Evolutionary conservation across 228 moss, liverwort and hornwort genomes (phyloP).

Genomic region (Sphagnum magellanicum): DNA sequence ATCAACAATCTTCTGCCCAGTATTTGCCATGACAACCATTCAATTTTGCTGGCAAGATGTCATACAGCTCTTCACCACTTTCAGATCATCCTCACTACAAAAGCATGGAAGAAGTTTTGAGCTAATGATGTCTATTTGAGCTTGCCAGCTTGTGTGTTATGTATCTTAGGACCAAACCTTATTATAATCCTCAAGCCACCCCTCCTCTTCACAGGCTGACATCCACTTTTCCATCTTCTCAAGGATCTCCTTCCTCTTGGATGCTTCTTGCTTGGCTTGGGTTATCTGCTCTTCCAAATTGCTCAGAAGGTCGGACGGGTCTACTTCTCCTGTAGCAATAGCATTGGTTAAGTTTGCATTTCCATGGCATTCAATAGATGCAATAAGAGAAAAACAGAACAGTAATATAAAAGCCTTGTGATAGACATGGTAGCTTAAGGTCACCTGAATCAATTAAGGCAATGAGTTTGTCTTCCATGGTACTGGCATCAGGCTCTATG

Average conservation of each 20-base stretch:
- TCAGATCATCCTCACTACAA: no score
- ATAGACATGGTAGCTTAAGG: not conserved
- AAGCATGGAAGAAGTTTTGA: no score
- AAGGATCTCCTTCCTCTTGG: conserved; percentile 81
- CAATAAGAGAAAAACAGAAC: no score
- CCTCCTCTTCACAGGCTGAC: conserved; percentile 93
- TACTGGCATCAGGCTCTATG: conserved; percentile 73
- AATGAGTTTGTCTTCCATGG: conserved; percentile 61
- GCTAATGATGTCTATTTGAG: no score
- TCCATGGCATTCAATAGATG: no score
- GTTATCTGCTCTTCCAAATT: conserved; percentile 74
- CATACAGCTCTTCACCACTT: no score
- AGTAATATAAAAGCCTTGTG: not conserved
- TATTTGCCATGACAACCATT: no score
- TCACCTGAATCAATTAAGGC: conserved; percentile 76
- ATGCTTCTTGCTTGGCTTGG: conserved; percentile 66
- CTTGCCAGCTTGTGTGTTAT: no score
- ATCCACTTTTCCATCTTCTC: conserved; percentile 98
- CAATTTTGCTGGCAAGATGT: no score
- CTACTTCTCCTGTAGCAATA: conserved; percentile 54
- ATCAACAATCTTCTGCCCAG: no score
- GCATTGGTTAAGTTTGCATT: no score
- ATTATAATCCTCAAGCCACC: conserved; percentile 94
- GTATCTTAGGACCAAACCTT: conserved; percentile 34
- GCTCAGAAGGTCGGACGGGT: conserved; percentile 70